Evolutionary conservation across 164 flowering plant genomes (phyloP).

Genomic region (Protea cynaroides): DNA sequence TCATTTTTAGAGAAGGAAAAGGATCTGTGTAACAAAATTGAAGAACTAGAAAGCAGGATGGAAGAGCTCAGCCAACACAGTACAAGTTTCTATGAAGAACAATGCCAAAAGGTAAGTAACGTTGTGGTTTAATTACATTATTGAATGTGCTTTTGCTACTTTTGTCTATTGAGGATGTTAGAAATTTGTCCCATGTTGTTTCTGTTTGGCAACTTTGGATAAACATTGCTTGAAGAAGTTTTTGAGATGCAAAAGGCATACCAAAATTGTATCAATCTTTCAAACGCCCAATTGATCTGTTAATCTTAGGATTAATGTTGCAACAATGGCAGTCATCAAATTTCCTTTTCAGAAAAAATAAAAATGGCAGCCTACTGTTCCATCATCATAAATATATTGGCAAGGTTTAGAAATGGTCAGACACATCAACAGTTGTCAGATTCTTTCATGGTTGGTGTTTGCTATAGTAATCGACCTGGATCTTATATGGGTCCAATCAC

Average conservation of each 20-base stretch:
- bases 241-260: neutral
- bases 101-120: conserved; percentile 30
- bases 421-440: neutral
- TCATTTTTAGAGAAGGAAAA: conserved; percentile 67
- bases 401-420: neutral
- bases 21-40: conserved; percentile 50
- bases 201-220: neutral
- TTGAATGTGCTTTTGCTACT: neutral
- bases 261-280: neutral
- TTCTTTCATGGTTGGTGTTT: neutral
- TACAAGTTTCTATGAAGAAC: conserved; percentile 18
- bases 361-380: neutral
- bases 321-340: neutral
- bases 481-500: neutral
- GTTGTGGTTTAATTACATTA: neutral
- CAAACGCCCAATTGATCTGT: neutral
- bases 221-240: neutral
- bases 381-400: neutral
- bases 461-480: neutral
- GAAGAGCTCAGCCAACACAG: conserved; percentile 36
- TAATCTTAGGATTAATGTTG: neutral
- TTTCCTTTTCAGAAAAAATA: neutral
- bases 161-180: neutral
- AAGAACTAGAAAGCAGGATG: conserved; percentile 48
- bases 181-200: neutral